phyloP scores from a whole-genome alignment of 371 early-diverging fungal genomes.

The Syncephalastrum monosporum region DNA sequence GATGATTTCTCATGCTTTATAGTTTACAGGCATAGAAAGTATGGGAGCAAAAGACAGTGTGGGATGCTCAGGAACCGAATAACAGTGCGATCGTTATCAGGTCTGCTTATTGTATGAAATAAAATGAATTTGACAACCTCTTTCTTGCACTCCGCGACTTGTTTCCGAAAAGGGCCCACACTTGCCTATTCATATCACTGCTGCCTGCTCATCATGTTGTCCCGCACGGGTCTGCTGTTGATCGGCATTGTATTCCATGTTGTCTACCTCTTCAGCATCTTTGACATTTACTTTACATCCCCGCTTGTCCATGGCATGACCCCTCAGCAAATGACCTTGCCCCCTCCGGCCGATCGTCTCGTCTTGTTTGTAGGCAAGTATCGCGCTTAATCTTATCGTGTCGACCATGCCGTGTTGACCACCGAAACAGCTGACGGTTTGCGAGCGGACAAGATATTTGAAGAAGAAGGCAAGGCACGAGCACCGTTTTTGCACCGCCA shows the following conservation, averaged over 20 bases:
- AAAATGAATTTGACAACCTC: too few relatives aligned
- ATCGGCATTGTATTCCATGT: slow-evolving; percentile 91
- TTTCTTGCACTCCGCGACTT: too few relatives aligned
- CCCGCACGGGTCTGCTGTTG: slow-evolving; percentile 53
- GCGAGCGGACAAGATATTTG: slow-evolving; percentile 89
- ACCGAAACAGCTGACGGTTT: slow-evolving; percentile 79
- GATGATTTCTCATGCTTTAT: too few relatives aligned
- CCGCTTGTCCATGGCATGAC: slow-evolving; percentile 96
- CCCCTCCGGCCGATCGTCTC: slow-evolving; percentile 87
- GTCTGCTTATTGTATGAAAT: too few relatives aligned
- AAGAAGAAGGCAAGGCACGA: slow-evolving; percentile 49
- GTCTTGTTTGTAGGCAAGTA: slow-evolving; percentile 85
- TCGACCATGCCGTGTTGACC: too few relatives aligned
- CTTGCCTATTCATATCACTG: too few relatives aligned
- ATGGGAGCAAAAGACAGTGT: too few relatives aligned
- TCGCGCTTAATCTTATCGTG: slow-evolving; percentile 1
- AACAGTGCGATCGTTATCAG: too few relatives aligned
- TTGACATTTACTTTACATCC: slow-evolving; percentile 97
- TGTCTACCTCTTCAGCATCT: slow-evolving; percentile 86
- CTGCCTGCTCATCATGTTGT: slow-evolving; percentile 23
- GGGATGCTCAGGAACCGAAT: too few relatives aligned
- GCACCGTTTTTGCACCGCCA: slow-evolving; percentile 81
- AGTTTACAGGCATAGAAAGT: too few relatives aligned
- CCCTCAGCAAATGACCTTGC: slow-evolving; percentile 63
- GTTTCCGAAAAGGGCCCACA: too few relatives aligned